Evolutionary conservation across 805 yeast species (phyloP).

Genomic region (Candida oleophila): DNA sequence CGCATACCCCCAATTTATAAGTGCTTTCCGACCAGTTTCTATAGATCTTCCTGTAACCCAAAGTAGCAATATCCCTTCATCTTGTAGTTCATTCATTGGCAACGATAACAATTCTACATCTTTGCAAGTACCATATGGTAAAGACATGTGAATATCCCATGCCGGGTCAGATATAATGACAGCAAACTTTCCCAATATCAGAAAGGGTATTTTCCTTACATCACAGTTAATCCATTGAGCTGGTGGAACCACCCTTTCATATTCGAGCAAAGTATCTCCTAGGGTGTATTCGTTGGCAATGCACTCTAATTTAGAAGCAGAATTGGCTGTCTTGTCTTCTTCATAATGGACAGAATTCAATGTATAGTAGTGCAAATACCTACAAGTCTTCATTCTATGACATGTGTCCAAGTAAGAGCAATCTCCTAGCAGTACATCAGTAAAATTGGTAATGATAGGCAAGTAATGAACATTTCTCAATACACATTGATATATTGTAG

Average conservation of each 20-base stretch:
- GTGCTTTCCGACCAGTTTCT: constrained; percentile 79
- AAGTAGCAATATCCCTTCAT: constrained; percentile 76
- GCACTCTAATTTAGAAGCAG: constrained; percentile 7
- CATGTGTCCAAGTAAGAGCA: constrained; percentile 94
- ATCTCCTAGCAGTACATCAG: constrained; percentile 77
- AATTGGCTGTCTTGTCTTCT: constrained; percentile 13
- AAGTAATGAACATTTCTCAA: constrained; percentile 26
- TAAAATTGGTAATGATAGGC: constrained; percentile 41
- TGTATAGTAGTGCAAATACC: constrained; percentile 75
- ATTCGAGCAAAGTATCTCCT: constrained; percentile 45
- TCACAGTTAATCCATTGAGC: constrained; percentile 90
- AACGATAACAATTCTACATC: constrained; percentile 71
- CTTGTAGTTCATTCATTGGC: constrained; percentile 68
- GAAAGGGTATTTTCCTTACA: constrained; percentile 69
- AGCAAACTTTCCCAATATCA: constrained; percentile 71
- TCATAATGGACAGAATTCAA: constrained; percentile 20
- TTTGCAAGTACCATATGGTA: constrained; percentile 74
- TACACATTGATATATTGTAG: constrained; percentile 21
- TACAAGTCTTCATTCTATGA: constrained; percentile 76
- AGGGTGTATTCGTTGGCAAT: constrained; percentile 40
- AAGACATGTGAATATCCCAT: constrained; percentile 93
- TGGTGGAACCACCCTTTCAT: constrained; percentile 40
- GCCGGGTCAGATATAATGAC: constrained; percentile 92
- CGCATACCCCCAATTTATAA: constrained; percentile 79
- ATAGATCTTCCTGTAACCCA: constrained; percentile 97